Evolutionary conservation across 331 rosid species (phyloP), one percentile per base, ranked within the genome.

Genomic region (Arachis monticola): DNA sequence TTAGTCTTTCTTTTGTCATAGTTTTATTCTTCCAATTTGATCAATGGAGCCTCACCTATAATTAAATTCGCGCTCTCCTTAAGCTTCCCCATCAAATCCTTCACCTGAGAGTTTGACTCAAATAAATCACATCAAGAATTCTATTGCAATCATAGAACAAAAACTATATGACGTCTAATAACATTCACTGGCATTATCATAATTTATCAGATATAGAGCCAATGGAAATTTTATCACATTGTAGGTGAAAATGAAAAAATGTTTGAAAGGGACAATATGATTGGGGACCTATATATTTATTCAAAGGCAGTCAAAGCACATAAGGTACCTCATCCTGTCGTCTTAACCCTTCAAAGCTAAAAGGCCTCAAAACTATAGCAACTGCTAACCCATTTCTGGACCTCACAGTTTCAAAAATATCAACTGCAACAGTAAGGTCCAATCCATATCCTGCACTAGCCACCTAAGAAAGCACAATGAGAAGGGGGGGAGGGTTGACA

Each of bases 391-490:
- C 96, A 83, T 81, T 86, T 64, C 81, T 83, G 55, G 93, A 87
- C 83, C 90, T 92, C 80, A 87, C 73, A 5, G 84, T 76, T 74
- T 85, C 87, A 50, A 94, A 84, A 83, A 90, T 82, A 72, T 88
- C 89, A 46, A 84, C 76, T 27, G 88, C 92, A 70, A 85, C 81
- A 22, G 81, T 74, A 78, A 87, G 82, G 80, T 90, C 96, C 68
- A 74, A 79, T 72, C 96, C 93, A 83, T 92, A 90, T 70, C 97
- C 99, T 60, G 96, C 93, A 83, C 99, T 94, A 65, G 92, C 96
- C 82, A 94, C 99, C 99, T 94, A 81, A 58, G 77, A 44, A 81
- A 72, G 50, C 77, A 27, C 44, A 75, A 50, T 6, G 7, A 10
- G 69, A 0, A 13, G 40, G 40, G 5, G 40, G 41, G 41, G 41